Conservation (phyloP, 2,329 filamentous ascomycete genomes). For the Gnomoniopsis smithogilvyi region DNA sequence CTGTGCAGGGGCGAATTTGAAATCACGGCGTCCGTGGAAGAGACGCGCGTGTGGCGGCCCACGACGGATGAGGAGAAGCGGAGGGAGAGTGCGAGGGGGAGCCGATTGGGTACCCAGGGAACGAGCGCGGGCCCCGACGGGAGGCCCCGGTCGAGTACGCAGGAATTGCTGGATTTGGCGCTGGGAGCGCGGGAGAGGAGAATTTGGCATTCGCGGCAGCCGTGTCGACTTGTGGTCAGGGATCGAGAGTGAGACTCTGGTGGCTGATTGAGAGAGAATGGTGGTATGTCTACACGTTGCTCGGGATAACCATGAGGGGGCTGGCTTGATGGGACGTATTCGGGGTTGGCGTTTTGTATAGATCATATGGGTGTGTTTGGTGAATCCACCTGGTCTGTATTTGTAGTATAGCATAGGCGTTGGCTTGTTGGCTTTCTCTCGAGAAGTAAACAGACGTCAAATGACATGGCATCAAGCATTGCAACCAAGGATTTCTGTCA, state of each 20-base stretch:
- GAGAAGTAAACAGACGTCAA: too few relatives aligned
- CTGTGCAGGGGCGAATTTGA: constrained; percentile 82
- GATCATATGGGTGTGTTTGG: neutral
- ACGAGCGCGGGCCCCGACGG: constrained; percentile 21
- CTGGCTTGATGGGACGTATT: neutral
- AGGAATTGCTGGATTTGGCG: constrained; percentile 55
- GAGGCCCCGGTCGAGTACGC: constrained; percentile 49
- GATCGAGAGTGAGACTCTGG: constrained; percentile 33
- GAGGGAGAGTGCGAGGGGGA: constrained; percentile 20
- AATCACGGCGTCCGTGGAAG: constrained; percentile 76
- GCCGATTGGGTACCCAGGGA: constrained; percentile 4
- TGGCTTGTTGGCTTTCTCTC: neutral
- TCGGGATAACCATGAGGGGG: too few relatives aligned
- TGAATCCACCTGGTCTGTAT: neutral
- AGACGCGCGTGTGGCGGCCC: constrained; percentile 57
- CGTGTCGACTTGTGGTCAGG: constrained; percentile 51
- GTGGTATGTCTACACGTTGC: too few relatives aligned
- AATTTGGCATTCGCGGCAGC: constrained; percentile 62
- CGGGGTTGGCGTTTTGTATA: neutral
- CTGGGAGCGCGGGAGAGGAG: constrained; percentile 58
- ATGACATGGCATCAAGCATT: too few relatives aligned
- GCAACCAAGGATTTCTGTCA: too few relatives aligned
- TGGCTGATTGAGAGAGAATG: neutral
- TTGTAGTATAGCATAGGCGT: neutral
- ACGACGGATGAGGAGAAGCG: constrained; percentile 27